Evolutionary conservation across 805 yeast species (phyloP), one percentile per base, ranked within the genome.

Genomic region (Starmerella riodocensis): DNA sequence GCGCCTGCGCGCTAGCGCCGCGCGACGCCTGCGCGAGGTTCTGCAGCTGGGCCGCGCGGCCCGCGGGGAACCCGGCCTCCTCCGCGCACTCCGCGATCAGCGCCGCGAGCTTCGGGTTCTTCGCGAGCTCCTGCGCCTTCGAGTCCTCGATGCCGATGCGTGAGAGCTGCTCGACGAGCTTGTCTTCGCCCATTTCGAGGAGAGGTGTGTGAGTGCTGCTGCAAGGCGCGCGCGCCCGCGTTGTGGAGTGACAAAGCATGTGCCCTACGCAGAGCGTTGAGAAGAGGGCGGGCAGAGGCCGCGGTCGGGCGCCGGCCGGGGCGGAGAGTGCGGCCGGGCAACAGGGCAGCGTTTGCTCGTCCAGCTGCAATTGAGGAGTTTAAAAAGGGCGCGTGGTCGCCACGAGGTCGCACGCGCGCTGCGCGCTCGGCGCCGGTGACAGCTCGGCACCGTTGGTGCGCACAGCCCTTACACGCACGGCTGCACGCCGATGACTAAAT

Each of bases 91-190:
- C 71, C 23, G 66, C 68, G 37, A 91, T 67, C 1, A 93, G 73
- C 29, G 65, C 64, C 14, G 88, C 71, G 29, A 86, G 93, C 59
- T 86, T 86, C 57, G 76, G 76, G 64, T 91, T 88, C 59, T 84
- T 88, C 41, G 74, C 59, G 41, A 85, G 77, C 55, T 91, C 97
- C 36, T 74, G 72, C 43, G 81, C 67, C 58, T 82, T 83, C 13
- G 48, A 37, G 4, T 42, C 48, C 32, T 43, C 54, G 21, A 52
- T 41, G 6, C 54, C 54, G 18, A 50, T 39, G 16, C 46, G 39
- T 23, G 49, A 37, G 11, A 51, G 46, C 41, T 42, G 42, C 27
- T 36, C 45, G 5, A 38, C 49, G 17, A 50, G 42, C 27, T 34
- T 19, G n/a, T 46, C 50, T 6, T 14, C 12, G n/a, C 29, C 7